Base-by-base conservation (phyloP, 2,329 filamentous ascomycete genomes). In the Venturia pyrina region DNA sequence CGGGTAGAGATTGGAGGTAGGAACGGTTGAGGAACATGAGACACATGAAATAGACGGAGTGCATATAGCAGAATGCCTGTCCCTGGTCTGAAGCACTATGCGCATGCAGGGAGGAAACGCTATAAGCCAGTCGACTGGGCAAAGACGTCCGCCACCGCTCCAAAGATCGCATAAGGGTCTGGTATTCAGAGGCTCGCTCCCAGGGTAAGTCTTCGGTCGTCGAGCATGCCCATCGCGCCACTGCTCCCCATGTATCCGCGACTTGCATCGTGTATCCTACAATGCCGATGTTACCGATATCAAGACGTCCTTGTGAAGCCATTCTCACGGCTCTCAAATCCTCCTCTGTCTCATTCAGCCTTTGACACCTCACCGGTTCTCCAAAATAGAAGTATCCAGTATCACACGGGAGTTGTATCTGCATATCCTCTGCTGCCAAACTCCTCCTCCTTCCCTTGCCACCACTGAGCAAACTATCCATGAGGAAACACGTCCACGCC, bases 11-110 rank as follows among this genome's bases (percentile, higher is more conserved):
- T 60, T 48, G 53, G n/a, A 65, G 63, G 67, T 77, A 77, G 34
- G 75, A 74, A 21, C 76, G 75, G 62, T 77, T 74, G 19, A 78
- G 71, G 66, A 78, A 78, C 75, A 78, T 77, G 68, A 73, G 72
- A 65, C 72, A 74, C 76, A 78, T 78, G 66, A 77, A 77, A 67
- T 77, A 72, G 61, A 78, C 77, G 67, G 74, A 73, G 67, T 77
- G 75, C 76, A 77, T 78, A 68, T 78, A 78, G 69, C 73, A 75
- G 68, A 74, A 78, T 5, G 75, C 76, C 64, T 78, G 76, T 17
- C 76, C 76, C 64, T 77, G 75, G 32, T 77, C 75, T n/a, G 76
- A 72, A 7, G 76, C 76, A 61, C 77, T 78, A 70, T 78, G 75
- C 28, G 74, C 75, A 68, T 77, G 75, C 5, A 78, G 70, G 0